A percentile compares a stretch with the other conserved stretches of the same genome.
Conservation (phyloP, 1,284 basidiomycete genomes). For the Ustilago curta region DNA sequence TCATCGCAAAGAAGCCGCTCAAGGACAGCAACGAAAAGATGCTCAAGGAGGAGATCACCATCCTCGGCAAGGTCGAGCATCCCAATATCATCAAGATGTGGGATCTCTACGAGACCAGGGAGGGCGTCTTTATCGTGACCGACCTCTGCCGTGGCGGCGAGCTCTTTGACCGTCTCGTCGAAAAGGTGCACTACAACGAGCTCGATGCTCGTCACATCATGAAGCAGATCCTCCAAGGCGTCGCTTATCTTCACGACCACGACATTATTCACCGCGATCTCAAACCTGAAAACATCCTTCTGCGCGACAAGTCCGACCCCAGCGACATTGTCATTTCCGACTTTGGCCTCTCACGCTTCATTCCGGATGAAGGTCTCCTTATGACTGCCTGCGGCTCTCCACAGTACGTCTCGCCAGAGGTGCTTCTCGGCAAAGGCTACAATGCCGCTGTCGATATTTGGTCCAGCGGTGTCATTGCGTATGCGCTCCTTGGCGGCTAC, state of each 20-base stretch:
- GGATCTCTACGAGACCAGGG: conserved; percentile 68
- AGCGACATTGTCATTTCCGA: conserved; percentile 66
- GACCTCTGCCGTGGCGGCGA: conserved; percentile 67
- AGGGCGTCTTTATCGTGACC: conserved; percentile 68
- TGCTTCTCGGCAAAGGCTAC: conserved; percentile 67
- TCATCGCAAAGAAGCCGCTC: conserved; percentile 67
- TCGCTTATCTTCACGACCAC: conserved; percentile 64
- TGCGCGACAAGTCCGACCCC: conserved; percentile 55
- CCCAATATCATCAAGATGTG: conserved; percentile 67
- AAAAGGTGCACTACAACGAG: conserved; percentile 65
- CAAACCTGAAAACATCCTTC: conserved; percentile 68
- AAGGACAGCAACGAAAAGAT: conserved; percentile 65
- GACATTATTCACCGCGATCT: conserved; percentile 68
- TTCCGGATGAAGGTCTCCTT: conserved; percentile 63
- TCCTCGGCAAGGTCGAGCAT: conserved; percentile 62
- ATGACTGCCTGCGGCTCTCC: conserved; percentile 68
- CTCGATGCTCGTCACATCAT: conserved; percentile 66
- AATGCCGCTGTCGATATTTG: conserved; percentile 65
- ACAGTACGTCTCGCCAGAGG: conserved; percentile 68
- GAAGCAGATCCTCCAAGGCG: conserved; percentile 63
- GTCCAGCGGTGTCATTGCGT: conserved; percentile 68
- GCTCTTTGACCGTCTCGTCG: conserved; percentile 66
- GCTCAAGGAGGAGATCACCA: conserved; percentile 65
- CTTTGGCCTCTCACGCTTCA: conserved; percentile 67
- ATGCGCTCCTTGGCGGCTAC: conserved; percentile 67